Conservation (phyloP, 2,329 filamentous ascomycete species). For the Claviceps sp. region DNA sequence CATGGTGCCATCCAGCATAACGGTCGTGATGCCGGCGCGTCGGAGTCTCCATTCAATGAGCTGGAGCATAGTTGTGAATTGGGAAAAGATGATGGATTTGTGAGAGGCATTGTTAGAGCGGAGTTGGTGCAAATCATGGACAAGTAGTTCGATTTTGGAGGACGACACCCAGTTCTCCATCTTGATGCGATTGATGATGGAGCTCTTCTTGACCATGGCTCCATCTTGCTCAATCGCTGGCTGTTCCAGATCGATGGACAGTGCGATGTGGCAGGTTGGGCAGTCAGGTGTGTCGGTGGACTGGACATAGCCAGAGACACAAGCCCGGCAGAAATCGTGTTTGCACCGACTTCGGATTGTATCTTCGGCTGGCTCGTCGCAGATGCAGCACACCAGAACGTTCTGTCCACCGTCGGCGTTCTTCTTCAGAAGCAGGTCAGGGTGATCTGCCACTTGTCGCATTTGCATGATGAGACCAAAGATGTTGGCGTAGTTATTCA, state of each 20-base stretch:
- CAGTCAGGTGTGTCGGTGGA: conserved; percentile 71
- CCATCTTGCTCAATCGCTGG: conserved; percentile 91
- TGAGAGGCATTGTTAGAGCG: conserved; percentile 85
- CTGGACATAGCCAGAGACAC: conserved; percentile 44
- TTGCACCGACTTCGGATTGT: conserved; percentile 84
- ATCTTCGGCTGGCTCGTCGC: conserved; percentile 91
- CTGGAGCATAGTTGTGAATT: conserved; percentile 95
- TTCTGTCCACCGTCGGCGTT: conserved; percentile 78
- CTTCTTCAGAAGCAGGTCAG: conserved; percentile 86
- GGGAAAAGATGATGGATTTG: conserved; percentile 95
- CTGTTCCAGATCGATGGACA: conserved; percentile 88
- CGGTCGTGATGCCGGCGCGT: conserved; percentile 92
- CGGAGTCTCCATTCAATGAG: conserved; percentile 93
- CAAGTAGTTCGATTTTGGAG: conserved; percentile 92
- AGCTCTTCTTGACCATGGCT: conserved; percentile 76
- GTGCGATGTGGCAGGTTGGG: conserved; percentile 78
- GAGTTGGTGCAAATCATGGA: conserved; percentile 86
- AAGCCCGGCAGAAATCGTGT: conserved; percentile 51
- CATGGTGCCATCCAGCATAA: conserved; percentile 98
- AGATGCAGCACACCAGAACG: conserved; percentile 82
- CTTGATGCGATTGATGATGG: conserved; percentile 96
- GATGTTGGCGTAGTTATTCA: conserved; percentile 98
- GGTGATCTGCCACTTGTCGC: conserved; percentile 94
- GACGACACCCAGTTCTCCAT: conserved; percentile 99
- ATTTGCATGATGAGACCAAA: conserved; percentile 99